phyloP scores from a whole-genome alignment of 805 yeast species.

The Teunomyces stri region DNA sequence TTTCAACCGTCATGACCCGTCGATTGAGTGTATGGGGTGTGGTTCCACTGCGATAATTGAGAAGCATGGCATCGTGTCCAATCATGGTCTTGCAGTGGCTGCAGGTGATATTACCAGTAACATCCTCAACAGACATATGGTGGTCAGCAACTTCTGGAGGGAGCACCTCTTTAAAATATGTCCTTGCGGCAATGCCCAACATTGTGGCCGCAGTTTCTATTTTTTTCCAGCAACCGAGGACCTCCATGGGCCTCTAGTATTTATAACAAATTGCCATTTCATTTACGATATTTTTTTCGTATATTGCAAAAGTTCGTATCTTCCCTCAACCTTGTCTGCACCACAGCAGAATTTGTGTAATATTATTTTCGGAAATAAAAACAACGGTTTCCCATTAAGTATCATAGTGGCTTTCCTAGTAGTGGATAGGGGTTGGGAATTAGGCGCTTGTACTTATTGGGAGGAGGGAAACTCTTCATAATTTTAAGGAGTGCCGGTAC shows the following conservation, averaged over 20 bases:
- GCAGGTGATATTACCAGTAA: background rate
- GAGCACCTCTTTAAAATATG: background rate
- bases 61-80: background rate
- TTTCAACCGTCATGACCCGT: background rate
- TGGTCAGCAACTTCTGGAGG: background rate
- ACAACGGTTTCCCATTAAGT: background rate
- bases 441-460: too few relatives aligned
- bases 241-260: background rate
- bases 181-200: background rate
- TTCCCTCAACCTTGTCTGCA: background rate
- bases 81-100: background rate
- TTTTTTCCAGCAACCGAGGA: background rate
- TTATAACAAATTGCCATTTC: background rate
- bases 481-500: too few relatives aligned
- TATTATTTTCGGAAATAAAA: background rate
- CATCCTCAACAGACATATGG: background rate
- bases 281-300: background rate
- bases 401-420: too few relatives aligned
- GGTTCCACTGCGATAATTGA: background rate
- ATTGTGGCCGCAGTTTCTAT: background rate
- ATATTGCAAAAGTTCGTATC: constrained; percentile 1
- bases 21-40: background rate
- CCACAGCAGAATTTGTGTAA: background rate
- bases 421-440: too few relatives aligned
- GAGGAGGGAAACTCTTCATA: too few relatives aligned